Conservation (phyloP, 352 stramenopile genomes). For the Phytophthora macrochlamydospora region DNA sequence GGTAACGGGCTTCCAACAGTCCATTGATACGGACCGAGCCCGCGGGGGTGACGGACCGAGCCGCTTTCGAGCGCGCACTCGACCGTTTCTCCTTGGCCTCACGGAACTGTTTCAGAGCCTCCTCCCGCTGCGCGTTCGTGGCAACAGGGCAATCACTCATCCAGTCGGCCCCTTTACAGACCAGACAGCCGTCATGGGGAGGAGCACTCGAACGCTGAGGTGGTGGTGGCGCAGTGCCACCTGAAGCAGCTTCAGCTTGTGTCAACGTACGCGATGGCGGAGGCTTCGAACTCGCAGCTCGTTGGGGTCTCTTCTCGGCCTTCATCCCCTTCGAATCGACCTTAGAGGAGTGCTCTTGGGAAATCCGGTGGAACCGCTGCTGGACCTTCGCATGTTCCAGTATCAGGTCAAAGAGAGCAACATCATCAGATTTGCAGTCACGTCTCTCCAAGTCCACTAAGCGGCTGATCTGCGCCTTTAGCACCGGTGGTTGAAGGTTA, state of each 20-base stretch:
- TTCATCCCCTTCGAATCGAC: neutral
- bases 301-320: neutral
- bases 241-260: neutral
- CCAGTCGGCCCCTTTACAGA: conserved; percentile 9
- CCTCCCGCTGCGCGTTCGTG: conserved; percentile 1
- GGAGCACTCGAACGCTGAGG: neutral
- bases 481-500: conserved; percentile 1
- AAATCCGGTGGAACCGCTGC: conserved; percentile 4
- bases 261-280: neutral
- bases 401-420: conserved; percentile 8
- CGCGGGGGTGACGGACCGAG: neutral
- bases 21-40: conserved; percentile 9
- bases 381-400: conserved; percentile 9
- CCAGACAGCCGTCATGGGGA: neutral
- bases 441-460: conserved; percentile 6
- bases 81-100: conserved; percentile 3
- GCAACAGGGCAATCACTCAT: conserved; percentile 7
- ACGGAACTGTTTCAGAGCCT: neutral
- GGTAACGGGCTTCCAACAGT: neutral
- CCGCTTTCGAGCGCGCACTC: conserved; percentile 1
- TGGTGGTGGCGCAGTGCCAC: neutral
- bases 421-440: conserved; percentile 13
- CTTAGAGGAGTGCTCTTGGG: neutral
- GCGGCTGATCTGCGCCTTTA: conserved; percentile 5
- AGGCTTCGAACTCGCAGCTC: neutral